Base-by-base conservation (phyloP, 2,329 filamentous ascomycete species). In the Penicillium sp. region DNA sequence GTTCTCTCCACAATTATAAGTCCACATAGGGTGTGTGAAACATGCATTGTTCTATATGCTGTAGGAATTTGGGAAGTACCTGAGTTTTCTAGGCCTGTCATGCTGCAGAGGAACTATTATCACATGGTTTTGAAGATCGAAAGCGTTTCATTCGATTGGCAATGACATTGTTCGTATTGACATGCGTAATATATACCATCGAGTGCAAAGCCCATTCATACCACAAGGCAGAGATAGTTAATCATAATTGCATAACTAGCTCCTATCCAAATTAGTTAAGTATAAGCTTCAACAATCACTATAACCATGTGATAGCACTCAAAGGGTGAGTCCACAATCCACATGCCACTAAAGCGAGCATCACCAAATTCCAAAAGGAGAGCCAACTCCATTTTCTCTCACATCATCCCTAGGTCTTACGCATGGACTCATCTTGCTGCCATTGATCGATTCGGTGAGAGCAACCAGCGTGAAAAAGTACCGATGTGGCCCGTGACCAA, bases 391-490 rank as follows among this genome's bases (percentile, higher is more conserved):
- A 13, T 13, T 44, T 27, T 9, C 27, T 38, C 35, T 38, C 36
- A n/a, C 8, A 35, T 17, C 0, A 17, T 49, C 15, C 9, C 15
- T 27, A n/a, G 33, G 6, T 39, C 23, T 68, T 1, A 70, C 4
- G 13, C n/a, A 29, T 44, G 5, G 64, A 21, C 70, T 74, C 41
- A 81, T 61, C 35, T 76, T 65, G 2, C 60, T 66, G 19, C 68
- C 62, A 54, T 79, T 74, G 29, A 84, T 63, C 8, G 74, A 69
- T 53, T 79, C 73, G 9, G 70, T 79, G 51, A 84, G 66, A 4
- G 79, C 81, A 49, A 84, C 66, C 17, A 84, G 66, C 60, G 81
- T 73, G 57, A 75, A 84, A 67, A 82, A 81, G 54, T 83, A 85
- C 55, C 82, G 72, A 67, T 84, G 81, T 23, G 75, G 73, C 0